Evolutionary conservation across 352 stramenopile species (phyloP), one percentile per base, ranked within the genome.

Genomic region (Phytopythium kandeliae): DNA sequence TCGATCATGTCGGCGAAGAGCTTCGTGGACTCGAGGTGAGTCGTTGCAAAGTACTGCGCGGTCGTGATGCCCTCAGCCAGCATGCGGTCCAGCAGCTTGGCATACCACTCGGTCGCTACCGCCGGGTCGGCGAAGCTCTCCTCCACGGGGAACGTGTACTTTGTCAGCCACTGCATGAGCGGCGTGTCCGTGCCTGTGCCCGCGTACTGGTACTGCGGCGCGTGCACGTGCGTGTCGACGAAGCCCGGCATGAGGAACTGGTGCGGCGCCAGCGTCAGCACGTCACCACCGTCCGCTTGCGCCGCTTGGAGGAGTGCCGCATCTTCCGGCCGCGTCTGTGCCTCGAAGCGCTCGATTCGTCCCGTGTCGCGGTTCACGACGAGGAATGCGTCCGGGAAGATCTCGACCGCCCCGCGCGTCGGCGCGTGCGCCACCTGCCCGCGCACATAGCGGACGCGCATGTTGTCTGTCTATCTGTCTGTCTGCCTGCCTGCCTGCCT

Each of bases 91-190:
- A 97, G 69, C 15, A 93, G 55, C 53, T 67, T 77, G 33, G 62
- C 45, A 67, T 96, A 97, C 55, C 92, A 84, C 17, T 62, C 9
- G 33, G 33, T 24, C 16, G 88, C 86, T 26, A 80, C 57, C 0
- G 25, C 37, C 13, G 69, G 28, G 55, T 95, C 75, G 8, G 61
- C 58, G 34, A 96, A 94, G 21, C 57, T 69, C 15, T 62, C 48
- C 61, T 97, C 91, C 24, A 83, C 71, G 7, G 88, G 91, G 62
- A 97, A 97, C 21, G 91, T 96, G 69, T 97, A 96, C 36, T 69
- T 86, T 36, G 85, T 70, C 38, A 97, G 71, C 91, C 91, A 97
- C 41, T 87, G 65, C 84, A 97, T 87, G n/a, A 97, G 71, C 24
- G 84, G 83, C 40, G 77, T 67, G 70, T 97, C 86, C 25, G 85